These are phyloP conservation scores for Favolaschia claudopus DNA, from an alignment of 768 basidiomycete genomes.

Conservation along the genomic window DNA sequence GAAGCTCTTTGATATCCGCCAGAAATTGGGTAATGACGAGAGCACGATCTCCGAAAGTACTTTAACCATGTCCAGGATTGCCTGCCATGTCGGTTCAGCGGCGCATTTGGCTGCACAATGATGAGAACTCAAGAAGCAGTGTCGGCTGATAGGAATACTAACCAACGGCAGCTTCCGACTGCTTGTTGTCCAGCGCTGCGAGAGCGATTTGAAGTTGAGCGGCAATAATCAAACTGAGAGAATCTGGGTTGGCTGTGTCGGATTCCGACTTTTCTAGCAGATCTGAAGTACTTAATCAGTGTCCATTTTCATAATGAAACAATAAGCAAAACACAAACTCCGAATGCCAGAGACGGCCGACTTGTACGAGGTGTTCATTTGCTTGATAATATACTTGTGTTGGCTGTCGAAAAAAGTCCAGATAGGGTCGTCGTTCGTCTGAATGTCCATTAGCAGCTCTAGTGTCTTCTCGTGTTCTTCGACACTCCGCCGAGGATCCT, in stretches of 20 bases:
- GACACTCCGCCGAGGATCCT: conserved; percentile 78
- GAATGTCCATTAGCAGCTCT: conserved; percentile 93
- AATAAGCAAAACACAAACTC: conserved; percentile 43
- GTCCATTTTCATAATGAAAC: conserved; percentile 15
- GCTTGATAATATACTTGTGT: conserved; percentile 83
- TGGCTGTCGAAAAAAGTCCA: conserved; percentile 98
- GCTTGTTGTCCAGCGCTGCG: conserved; percentile 66
- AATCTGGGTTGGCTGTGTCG: conserved; percentile 44
- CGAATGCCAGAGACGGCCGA: conserved; percentile 61
- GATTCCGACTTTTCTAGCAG: conserved; percentile 50
- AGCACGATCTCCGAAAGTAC: conserved; percentile 86
- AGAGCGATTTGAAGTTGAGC: conserved; percentile 69
- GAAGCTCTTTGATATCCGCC: conserved; percentile 90
- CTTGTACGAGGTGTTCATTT: conserved; percentile 71
- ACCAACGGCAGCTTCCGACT: conserved; percentile 71
- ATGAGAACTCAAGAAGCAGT: neutral
- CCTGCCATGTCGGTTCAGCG: conserved; percentile 84
- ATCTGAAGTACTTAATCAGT: conserved; percentile 41
- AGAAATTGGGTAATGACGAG: conserved; percentile 89
- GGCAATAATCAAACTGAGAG: conserved; percentile 53
- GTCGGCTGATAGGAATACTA: conserved; percentile 21
- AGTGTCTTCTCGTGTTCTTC: conserved; percentile 98
- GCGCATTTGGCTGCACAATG: conserved; percentile 64
- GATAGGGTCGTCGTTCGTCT: conserved; percentile 86
- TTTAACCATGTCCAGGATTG: conserved; percentile 81